Evolutionary conservation across 768 basidiomycete species (phyloP).

Genomic region (Tylopilus balloui): DNA sequence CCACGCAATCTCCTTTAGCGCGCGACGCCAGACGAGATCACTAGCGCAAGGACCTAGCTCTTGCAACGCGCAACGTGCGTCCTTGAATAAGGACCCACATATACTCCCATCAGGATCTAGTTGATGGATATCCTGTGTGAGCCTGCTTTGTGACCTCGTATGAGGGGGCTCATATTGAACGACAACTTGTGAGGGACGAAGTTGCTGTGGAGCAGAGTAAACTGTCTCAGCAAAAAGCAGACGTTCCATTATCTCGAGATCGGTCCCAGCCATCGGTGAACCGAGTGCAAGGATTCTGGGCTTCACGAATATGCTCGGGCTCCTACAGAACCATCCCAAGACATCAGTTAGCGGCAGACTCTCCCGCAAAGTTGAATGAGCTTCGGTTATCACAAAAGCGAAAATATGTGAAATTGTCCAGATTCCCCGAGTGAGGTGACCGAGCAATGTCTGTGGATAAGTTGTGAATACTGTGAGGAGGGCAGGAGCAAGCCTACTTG

Average conservation of each 20-base stretch:
- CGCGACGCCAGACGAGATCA: conserved; percentile 65
- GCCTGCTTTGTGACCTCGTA: conserved; percentile 34
- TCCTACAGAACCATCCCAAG: conserved; percentile 43
- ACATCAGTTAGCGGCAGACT: conserved; percentile 40
- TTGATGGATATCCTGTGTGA: conserved; percentile 46
- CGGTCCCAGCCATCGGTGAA: conserved; percentile 22
- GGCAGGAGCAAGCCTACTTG: conserved; percentile 22
- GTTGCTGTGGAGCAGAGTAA: conserved; percentile 34
- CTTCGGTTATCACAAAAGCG: conserved; percentile 42
- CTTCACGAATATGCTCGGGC: conserved; percentile 31
- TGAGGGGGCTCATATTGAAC: conserved; percentile 46
- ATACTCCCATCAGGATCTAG: conserved; percentile 39
- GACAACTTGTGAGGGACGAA: conserved; percentile 48
- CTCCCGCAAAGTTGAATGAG: conserved; percentile 35
- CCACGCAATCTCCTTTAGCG: conserved; percentile 35
- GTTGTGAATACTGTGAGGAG: conserved; percentile 2
- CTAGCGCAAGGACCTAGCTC: conserved; percentile 67
- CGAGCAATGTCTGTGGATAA: conserved; percentile 36
- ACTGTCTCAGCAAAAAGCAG: conserved; percentile 38
- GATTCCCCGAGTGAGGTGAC: conserved; percentile 34
- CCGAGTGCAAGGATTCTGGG: conserved; percentile 45
- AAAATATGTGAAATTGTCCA: conserved; percentile 43
- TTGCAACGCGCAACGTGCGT: conserved; percentile 42
- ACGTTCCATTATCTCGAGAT: conserved; percentile 37
- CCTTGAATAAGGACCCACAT: conserved; percentile 41